These are phyloP conservation scores for Torrubiellomyces zombiae DNA, from an alignment of 2,329 filamentous ascomycete genomes.

Conservation along the genomic window DNA sequence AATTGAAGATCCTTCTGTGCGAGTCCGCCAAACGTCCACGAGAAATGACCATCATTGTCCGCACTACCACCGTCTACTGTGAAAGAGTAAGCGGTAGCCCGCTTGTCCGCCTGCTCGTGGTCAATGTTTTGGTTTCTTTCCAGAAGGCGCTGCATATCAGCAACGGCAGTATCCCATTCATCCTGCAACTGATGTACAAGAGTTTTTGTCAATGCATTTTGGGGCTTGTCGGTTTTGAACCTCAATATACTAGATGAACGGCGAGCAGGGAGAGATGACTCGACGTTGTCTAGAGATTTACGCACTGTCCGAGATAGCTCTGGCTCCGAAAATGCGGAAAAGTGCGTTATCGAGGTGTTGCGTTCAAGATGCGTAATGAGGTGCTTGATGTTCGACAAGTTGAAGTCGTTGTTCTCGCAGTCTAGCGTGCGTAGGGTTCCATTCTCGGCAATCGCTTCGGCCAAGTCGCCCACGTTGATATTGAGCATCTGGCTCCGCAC, in stretches of 20 bases:
- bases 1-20: conserved; percentile 15
- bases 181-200: conserved; percentile 20
- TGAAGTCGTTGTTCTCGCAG: conserved; percentile 37
- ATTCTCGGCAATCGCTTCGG: conserved; percentile 31
- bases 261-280: conserved; percentile 11
- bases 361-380: conserved; percentile 25
- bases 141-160: conserved; percentile 16
- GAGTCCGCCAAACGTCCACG: conserved; percentile 20
- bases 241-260: conserved; percentile 18
- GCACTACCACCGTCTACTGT: conserved; percentile 1
- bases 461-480: conserved; percentile 34
- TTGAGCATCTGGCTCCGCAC: conserved; percentile 39
- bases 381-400: conserved; percentile 31
- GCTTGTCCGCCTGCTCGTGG: conserved; percentile 6
- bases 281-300: conserved; percentile 15
- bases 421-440: conserved; percentile 33
- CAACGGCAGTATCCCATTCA: conserved; percentile 21
- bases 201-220: conserved; percentile 12
- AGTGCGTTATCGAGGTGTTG: conserved; percentile 26
- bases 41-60: conserved; percentile 8
- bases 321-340: conserved; percentile 22
- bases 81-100: conserved; percentile 5
- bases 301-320: conserved; percentile 19
- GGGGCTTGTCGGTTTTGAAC: conserved; percentile 15
- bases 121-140: conserved; percentile 17